Percentiles rank a stretch among this genome's conserved stretches.
Conservation (phyloP, 148 eudicot species). For the Salicornia ramosissima region DNA sequence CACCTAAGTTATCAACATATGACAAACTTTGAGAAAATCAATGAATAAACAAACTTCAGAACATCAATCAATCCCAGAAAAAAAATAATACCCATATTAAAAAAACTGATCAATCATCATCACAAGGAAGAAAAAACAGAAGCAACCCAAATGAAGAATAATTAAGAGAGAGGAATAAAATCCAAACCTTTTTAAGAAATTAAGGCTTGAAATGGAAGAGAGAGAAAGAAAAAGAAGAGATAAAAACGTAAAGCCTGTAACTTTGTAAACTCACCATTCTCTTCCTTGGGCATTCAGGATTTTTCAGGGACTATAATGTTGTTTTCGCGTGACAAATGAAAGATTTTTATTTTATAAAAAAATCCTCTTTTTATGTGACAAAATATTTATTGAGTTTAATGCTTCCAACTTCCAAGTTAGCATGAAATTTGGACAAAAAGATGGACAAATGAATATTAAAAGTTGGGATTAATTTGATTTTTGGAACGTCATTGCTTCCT, state of each 20-base stretch:
- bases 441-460: neutral
- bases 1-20: neutral
- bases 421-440: neutral
- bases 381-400: neutral
- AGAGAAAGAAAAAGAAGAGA: slow-evolving; percentile 22
- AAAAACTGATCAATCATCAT: slow-evolving; percentile 9
- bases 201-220: slow-evolving; percentile 24
- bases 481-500: slow-evolving; percentile 1
- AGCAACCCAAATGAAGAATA: neutral
- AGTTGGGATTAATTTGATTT: neutral
- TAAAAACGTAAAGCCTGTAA: slow-evolving; percentile 22
- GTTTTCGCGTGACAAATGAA: slow-evolving; percentile 15
- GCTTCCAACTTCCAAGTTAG: neutral
- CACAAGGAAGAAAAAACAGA: neutral
- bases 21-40: neutral
- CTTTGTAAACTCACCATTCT: neutral
- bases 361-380: too few species aligned
- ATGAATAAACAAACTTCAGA: neutral
- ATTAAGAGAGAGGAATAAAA: neutral
- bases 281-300: neutral
- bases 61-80: neutral
- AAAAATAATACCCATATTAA: neutral
- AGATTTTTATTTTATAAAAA: neutral
- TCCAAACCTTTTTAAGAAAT: slow-evolving; percentile 1
- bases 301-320: slow-evolving; percentile 14